These are phyloP conservation scores for Earliella scabrosa DNA, from an alignment of 1,284 basidiomycete genomes.

Conservation along the genomic window DNA sequence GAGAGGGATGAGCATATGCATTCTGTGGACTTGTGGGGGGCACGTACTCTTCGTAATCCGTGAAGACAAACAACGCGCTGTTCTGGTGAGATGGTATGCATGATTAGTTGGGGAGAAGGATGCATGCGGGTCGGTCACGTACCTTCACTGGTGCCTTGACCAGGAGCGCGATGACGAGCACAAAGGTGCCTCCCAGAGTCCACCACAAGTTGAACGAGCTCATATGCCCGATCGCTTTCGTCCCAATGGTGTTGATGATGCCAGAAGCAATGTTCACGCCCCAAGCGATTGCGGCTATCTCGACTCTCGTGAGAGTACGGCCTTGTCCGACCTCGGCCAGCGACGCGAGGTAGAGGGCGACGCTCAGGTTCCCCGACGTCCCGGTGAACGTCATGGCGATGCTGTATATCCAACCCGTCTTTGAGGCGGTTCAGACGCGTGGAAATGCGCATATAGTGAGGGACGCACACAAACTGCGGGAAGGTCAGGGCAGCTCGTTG, in stretches of 20 bases:
- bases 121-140: slow-evolving; percentile 5
- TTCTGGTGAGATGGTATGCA: no score
- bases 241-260: slow-evolving; percentile 55
- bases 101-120: no score
- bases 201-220: slow-evolving; percentile 64
- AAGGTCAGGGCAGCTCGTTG: not conserved
- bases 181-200: slow-evolving; percentile 63
- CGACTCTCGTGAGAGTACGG: slow-evolving; percentile 49
- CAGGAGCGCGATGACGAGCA: slow-evolving; percentile 57
- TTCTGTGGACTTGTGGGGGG: no score
- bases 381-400: slow-evolving; percentile 66
- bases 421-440: not conserved
- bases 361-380: slow-evolving; percentile 61
- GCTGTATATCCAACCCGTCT: slow-evolving; percentile 68
- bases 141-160: slow-evolving; percentile 61
- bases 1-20: not conserved
- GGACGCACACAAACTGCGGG: slow-evolving; percentile 30
- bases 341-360: slow-evolving; percentile 59
- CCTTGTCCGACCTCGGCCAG: slow-evolving; percentile 54
- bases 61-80: slow-evolving; percentile 57
- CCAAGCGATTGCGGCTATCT: slow-evolving; percentile 61
- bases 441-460: not conserved
- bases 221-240: slow-evolving; percentile 60
- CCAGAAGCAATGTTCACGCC: slow-evolving; percentile 59
- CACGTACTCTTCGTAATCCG: slow-evolving; percentile 56